Conservation (phyloP, 108 stramenopile species). For the Aurantiochytrium sp. region DNA sequence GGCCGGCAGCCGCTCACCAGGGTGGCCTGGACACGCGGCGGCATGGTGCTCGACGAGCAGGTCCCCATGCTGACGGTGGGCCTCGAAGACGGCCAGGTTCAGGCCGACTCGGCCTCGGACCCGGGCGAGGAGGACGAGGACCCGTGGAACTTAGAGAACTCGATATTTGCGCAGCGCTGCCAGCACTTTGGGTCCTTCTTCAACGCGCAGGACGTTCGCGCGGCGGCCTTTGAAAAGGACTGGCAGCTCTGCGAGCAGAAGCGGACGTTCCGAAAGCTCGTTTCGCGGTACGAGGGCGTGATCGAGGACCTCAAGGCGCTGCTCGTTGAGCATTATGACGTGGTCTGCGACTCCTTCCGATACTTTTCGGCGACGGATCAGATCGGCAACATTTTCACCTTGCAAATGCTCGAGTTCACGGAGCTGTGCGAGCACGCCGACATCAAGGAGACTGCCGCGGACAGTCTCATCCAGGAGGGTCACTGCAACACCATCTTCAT, state of each 20-base stretch:
- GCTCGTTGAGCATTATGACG: not conserved
- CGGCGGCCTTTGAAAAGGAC: constrained; percentile 6
- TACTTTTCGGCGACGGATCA: not conserved
- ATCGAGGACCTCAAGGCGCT: not conserved
- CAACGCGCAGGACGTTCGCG: not conserved
- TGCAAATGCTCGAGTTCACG: constrained; percentile 24
- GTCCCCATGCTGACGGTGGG: not conserved
- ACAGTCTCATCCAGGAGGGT: constrained; percentile 27
- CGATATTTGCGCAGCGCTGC: not conserved
- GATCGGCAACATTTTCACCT: not conserved
- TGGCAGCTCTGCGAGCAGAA: constrained; percentile 26
- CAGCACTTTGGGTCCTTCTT: not conserved
- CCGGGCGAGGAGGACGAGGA: not conserved
- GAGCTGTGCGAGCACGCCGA: not conserved
- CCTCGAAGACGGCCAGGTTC: not conserved
- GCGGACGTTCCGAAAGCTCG: not conserved
- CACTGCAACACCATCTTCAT: constrained; percentile 26
- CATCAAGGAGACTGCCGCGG: constrained; percentile 19
- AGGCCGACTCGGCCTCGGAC: not conserved
- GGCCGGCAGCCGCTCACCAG: not conserved
- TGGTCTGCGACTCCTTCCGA: not conserved
- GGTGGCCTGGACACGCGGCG: not conserved
- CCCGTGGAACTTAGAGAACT: not conserved
- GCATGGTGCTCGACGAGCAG: not conserved
- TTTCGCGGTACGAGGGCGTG: not conserved